Evolutionary conservation across 768 basidiomycete species (phyloP).

Genomic region (Auriscalpium vulgare): DNA sequence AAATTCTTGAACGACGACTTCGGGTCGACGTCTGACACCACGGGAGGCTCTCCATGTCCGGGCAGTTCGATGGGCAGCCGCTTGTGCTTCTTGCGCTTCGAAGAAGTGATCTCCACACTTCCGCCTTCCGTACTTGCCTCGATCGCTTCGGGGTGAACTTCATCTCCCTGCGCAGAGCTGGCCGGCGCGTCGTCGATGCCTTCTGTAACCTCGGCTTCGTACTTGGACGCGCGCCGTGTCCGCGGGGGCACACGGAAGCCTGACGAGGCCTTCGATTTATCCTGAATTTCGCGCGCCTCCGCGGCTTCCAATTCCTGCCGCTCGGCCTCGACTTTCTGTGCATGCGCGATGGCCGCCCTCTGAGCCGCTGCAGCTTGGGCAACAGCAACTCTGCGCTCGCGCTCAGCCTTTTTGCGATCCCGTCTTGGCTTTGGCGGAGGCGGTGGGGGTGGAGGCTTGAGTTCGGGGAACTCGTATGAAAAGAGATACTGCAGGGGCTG

Average conservation of each 20-base stretch:
- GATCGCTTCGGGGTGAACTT: not conserved
- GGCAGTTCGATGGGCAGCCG: not conserved
- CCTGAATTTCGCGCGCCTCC: not conserved
- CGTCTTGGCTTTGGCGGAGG: conserved; percentile 33
- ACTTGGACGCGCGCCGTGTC: conserved; percentile 37
- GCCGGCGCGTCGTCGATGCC: not conserved
- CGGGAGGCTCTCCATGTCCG: conserved; percentile 30
- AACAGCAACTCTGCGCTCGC: conserved; percentile 10
- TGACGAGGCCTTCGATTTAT: conserved; percentile 30
- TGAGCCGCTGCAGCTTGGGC: not conserved
- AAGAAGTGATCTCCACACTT: not conserved
- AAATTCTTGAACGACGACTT: conserved; percentile 73
- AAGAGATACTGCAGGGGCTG: conserved; percentile 64
- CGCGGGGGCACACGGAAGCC: conserved; percentile 40
- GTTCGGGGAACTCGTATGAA: conserved; percentile 52
- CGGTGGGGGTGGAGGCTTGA: conserved; percentile 54
- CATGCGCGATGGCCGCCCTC: not conserved
- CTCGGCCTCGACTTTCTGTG: not conserved
- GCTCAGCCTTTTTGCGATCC: conserved; percentile 23
- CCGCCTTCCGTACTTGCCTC: not conserved
- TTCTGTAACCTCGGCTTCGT: conserved; percentile 14
- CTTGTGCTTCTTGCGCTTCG: conserved; percentile 7
- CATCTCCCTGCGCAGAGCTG: not conserved
- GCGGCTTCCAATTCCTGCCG: not conserved
- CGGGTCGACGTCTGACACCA: conserved; percentile 66